phyloP scores from a whole-genome alignment of 2,329 filamentous ascomycete genomes.

The Fusarium redolens region DNA sequence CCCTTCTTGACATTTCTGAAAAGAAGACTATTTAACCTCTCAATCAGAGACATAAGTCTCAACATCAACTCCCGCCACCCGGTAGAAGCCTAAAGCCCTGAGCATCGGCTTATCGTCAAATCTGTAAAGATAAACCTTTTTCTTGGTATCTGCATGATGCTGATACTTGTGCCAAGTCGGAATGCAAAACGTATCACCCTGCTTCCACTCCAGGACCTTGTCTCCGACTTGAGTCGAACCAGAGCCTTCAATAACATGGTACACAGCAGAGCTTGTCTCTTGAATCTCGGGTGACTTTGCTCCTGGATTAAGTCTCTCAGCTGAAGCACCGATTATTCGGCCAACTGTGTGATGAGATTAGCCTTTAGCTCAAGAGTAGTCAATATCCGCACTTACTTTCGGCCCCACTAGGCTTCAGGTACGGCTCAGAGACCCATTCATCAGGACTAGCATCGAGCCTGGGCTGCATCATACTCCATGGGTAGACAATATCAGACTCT shows the following conservation, averaged over 20 bases:
- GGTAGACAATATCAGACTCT: slow-evolving; percentile 59
- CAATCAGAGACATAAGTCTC: slow-evolving; percentile 29
- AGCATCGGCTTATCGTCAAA: slow-evolving; percentile 69
- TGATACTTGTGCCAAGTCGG: slow-evolving; percentile 63
- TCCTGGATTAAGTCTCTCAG: slow-evolving; percentile 56
- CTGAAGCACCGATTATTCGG: slow-evolving; percentile 59
- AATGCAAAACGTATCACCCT: slow-evolving; percentile 66
- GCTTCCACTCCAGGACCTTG: slow-evolving; percentile 54
- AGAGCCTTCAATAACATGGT: slow-evolving; percentile 62
- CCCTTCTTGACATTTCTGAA: neutral
- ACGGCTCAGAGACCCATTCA: slow-evolving; percentile 35
- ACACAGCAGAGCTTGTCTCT: slow-evolving; percentile 65
- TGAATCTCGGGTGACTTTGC: slow-evolving; percentile 51
- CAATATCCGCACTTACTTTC: slow-evolving; percentile 42
- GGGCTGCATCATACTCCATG: slow-evolving; percentile 59
- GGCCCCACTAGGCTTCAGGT: slow-evolving; percentile 48
- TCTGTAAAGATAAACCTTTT: slow-evolving; percentile 61
- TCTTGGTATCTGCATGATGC: slow-evolving; percentile 53
- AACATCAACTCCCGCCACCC: slow-evolving; percentile 18
- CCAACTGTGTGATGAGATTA: slow-evolving; percentile 18
- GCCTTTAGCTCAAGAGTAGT: neutral
- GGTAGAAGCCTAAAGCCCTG: slow-evolving; percentile 60
- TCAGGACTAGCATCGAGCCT: slow-evolving; percentile 48
- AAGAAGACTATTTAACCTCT: accelerated
- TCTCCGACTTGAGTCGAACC: slow-evolving; percentile 56